A percentile compares a stretch with the other conserved stretches of the same genome.
These are phyloP conservation scores for Gossypium davidsonii DNA, from an alignment of 441 rosid species.

Conservation along the genomic window DNA sequence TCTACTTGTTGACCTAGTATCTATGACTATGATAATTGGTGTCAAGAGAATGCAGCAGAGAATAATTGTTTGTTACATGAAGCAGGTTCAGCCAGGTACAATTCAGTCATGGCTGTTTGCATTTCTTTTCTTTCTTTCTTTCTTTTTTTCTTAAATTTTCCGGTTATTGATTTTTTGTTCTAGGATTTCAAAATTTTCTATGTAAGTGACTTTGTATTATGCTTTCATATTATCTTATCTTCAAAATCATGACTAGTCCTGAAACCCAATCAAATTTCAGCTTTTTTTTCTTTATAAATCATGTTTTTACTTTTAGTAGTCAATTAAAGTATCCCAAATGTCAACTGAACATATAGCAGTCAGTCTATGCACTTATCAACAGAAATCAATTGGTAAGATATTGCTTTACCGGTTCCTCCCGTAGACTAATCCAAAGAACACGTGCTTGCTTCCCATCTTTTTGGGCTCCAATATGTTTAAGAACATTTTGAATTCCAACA, in stretches of 20 bases:
- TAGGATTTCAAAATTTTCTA: not conserved
- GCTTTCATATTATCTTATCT: not conserved
- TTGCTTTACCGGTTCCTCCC: slow-evolving; percentile 85
- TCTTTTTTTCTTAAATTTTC: not conserved
- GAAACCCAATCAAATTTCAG: not conserved
- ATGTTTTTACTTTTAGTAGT: not conserved
- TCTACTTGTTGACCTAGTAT: not conserved
- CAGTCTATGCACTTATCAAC: not conserved
- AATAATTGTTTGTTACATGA: not conserved
- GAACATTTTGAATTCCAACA: slow-evolving; percentile 83
- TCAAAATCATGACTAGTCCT: not conserved
- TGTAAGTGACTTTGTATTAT: not conserved
- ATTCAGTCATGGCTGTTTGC: not conserved
- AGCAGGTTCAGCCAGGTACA: not conserved
- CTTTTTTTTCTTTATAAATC: not conserved
- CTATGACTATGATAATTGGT: not conserved
- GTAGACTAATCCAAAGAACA: slow-evolving; percentile 91
- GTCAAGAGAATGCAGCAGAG: not conserved
- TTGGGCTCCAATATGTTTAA: slow-evolving; percentile 72
- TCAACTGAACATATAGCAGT: slow-evolving; percentile 3
- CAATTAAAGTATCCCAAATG: not conserved
- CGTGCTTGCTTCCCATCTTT: slow-evolving; percentile 51
- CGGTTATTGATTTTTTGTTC: not conserved
- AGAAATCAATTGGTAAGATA: slow-evolving; percentile 1
- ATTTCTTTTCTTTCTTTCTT: not conserved